Percentiles rank a stretch among this genome's conserved stretches.
phyloP scores from a whole-genome alignment of 2,329 filamentous ascomycete species.

The Penicillium sp. region DNA sequence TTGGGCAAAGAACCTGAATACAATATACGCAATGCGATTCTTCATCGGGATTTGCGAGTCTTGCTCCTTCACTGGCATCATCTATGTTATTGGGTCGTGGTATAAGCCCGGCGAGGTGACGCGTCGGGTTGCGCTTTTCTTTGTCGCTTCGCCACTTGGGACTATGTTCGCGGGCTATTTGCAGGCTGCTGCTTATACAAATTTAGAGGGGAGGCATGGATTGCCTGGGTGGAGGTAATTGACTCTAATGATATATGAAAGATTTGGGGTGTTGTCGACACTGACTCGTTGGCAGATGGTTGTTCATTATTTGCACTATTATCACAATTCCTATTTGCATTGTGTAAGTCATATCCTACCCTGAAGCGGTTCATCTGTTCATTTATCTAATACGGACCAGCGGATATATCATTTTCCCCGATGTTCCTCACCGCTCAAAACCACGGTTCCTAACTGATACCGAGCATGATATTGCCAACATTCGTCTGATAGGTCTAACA shows the following conservation, averaged over 20 bases:
- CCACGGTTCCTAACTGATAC: conserved; percentile 9
- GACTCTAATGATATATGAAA: background rate
- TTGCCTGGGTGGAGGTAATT: conserved; percentile 7
- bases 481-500: conserved; percentile 22
- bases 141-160: conserved; percentile 14
- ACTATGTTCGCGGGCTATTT: conserved; percentile 20
- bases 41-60: conserved; percentile 9
- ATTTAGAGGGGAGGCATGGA: conserved; percentile 13
- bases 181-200: conserved; percentile 18
- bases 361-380: background rate
- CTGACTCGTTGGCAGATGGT: conserved; percentile 21
- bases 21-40: conserved; percentile 1
- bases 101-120: conserved; percentile 17
- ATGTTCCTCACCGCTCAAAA: conserved; percentile 29
- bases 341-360: conserved; percentile 4
- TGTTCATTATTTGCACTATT: conserved; percentile 33
- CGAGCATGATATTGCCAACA: conserved; percentile 19
- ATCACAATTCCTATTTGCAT: conserved; percentile 17
- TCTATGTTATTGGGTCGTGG: conserved; percentile 16
- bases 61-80: conserved; percentile 34
- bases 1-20: conserved; percentile 12
- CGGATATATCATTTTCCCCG: conserved; percentile 29
- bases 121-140: conserved; percentile 17
- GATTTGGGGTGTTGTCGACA: background rate
- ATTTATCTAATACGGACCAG: conserved; percentile 3